Evolutionary conservation across 1,284 basidiomycete genomes (phyloP), one percentile per base, ranked within the genome.

Genomic region (Sporisorium exsertum): DNA sequence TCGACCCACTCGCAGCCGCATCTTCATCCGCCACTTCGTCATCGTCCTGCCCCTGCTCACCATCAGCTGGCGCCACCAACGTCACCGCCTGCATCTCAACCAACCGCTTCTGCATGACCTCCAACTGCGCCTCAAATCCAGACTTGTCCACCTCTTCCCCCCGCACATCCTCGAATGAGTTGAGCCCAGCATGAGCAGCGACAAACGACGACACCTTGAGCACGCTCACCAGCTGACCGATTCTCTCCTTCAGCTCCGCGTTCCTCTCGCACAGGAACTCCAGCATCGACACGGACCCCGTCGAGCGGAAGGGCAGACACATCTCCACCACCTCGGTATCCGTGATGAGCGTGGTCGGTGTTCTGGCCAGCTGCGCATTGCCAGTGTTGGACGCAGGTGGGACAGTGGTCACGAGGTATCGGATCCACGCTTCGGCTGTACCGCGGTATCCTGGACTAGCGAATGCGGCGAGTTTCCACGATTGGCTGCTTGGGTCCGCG

Each of bases 401-500:
- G 2, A 56, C 43, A 20, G 29, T 51, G 35, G 56, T 53, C 35
- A 72, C 35, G 15, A 77, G 66, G 45, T 67, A 55, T 3, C 65
- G 63, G 5, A 72, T 33, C 74, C 74, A 77, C 3, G 74, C 69
- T 29, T 66, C 63, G 24, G 66, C 65, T 12, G 70, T 72, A 12
- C 58, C 52, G 42, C 65, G 58, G 46, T 72, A 77, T 22, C 58
- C 66, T 7, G 50, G 10, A 13, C 55, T 49, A 18, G 57, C 10
- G 22, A n/a, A 59, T 0, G 69, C 62, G 4, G 37, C 15, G 3
- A 2, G 13, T 33, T 64, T 72, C 73, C 73, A 77, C 3, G 26
- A 33, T 40, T 62, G 32, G 20, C 26, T 58, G 40, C 55, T 56
- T 2, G 69, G 51, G 29, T 72, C 69, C 9, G 43, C 26, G 12